Base-by-base conservation (phyloP, 2,329 filamentous ascomycete genomes). In the Trichoderma guizhouense region DNA sequence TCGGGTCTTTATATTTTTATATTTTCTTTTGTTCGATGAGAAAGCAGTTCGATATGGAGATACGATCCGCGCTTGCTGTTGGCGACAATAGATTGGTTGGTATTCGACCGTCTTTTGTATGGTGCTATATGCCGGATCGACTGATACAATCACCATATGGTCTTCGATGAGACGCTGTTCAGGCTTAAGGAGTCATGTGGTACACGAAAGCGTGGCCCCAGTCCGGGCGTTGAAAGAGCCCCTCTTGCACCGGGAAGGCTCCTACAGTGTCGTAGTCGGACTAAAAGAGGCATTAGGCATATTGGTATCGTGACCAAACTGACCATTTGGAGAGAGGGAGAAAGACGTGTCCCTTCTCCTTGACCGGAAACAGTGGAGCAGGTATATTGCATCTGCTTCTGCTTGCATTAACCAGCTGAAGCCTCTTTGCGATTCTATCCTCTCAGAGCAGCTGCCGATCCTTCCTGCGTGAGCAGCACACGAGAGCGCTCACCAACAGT, bases 121-220 rank as follows among this genome's bases (percentile, higher is more conserved):
- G 69, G 72, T 72, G 72, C 71, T 64, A 53, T 66, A 75, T 70
- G 66, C 53, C 74, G 63, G 71, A 53, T 62, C 69, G 67, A 57
- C 43, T 51, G 64, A 72, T 73, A 72, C 71, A 26, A 69, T 72
- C 63, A 72, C 74, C 26, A 57, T 30, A n/a, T 53, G 28, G 66
- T 47, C 36, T 61, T 70, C 61, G 47, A 65, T 64, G 71, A 68
- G 62, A 64, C 71, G 69, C 71, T 71, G 61, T 63, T 69, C 57
- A 32, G 69, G 47, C 69, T 75, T 47, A 74, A 73, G 73, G 67
- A 77, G 76, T 76, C 78, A 78, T 77, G 78, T 79, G 79, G 78
- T 75, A 78, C 77, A 74, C 55, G 69, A 73, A 69, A 75, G 77
- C 74, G 75, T 76, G 78, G 77, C 78, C 79, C 78, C 74, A 79